Evolutionary conservation across 1,139 yeast species (phyloP), one percentile per base, ranked within the genome.

Genomic region (Magnusiomyces fungicola): DNA sequence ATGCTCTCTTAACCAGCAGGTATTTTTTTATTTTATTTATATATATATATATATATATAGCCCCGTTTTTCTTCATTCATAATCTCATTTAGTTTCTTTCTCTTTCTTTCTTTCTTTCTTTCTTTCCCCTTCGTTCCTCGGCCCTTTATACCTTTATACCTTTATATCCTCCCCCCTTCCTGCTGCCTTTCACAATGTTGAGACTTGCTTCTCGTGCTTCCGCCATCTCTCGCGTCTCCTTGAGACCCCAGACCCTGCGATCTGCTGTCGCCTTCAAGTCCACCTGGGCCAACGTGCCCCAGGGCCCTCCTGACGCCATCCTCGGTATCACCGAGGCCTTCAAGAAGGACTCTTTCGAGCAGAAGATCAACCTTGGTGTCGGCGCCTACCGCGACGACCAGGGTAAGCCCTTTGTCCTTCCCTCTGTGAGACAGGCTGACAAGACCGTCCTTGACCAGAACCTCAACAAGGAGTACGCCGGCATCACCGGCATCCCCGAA

Each of bases 341-440:
- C 70, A 68, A 68, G 62, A 61, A 59, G 55, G 61, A 79, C 57
- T 19, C 59, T 14, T 63, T 66, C 46, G 66, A 64, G 4, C 74
- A 77, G 53, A 92, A 90, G 72, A 88, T 90, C 56, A 96, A 89
- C 68, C 74, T 88, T 57, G 97, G 97, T 50, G 90, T 90, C 54
- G 97, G 97, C 56, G 97, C 97, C 45, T 92, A 92, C 75, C 80
- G 97, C 69, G 97, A 90, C 67, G 84, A 88, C 67, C 69, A 71
- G 57, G 97, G 97, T 50, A 85, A 88, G 69, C 97, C 97, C 47
- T 90, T 92, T 88, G 89, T 92, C 49, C 74, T 92, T 48, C 95
- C 96, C 6, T 81, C 95, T 10, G 97, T 92, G 16, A 78, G 73
- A 55, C 58, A 57, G 55, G 96, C 96, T 50, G 71, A 67, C 57